Evolutionary conservation across 805 yeast species (phyloP).

Genomic region (Candida railenensis): DNA sequence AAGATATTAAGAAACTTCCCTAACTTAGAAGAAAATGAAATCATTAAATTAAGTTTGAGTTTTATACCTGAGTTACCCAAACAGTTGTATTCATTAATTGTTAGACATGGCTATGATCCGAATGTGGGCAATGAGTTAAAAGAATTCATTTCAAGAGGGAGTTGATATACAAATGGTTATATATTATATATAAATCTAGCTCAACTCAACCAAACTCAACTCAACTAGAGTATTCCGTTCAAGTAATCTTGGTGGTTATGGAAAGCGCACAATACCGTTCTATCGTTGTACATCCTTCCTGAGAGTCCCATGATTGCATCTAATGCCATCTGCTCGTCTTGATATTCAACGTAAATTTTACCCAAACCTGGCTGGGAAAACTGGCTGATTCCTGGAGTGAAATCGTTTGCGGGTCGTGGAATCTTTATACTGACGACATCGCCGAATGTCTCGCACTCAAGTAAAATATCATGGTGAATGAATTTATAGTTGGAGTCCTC

Average conservation of each 20-base stretch:
- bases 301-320: slow-evolving; percentile 59
- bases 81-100: slow-evolving; percentile 58
- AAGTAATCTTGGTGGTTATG: slow-evolving; percentile 61
- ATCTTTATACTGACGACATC: slow-evolving; percentile 53
- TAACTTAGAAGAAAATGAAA: slow-evolving; percentile 63
- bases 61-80: slow-evolving; percentile 75
- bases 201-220: too few species aligned
- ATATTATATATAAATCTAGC: too few species aligned
- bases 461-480: slow-evolving; percentile 49
- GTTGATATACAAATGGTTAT: background rate
- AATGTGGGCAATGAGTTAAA: slow-evolving; percentile 36
- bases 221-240: too few species aligned
- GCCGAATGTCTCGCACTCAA: slow-evolving; percentile 53
- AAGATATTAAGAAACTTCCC: slow-evolving; percentile 72
- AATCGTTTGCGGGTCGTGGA: slow-evolving; percentile 59
- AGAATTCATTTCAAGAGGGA: slow-evolving; percentile 7
- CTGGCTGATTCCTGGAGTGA: slow-evolving; percentile 38
- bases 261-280: slow-evolving; percentile 66
- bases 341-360: slow-evolving; percentile 67
- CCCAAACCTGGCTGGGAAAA: slow-evolving; percentile 61
- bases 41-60: slow-evolving; percentile 76
- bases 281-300: slow-evolving; percentile 66
- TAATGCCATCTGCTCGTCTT: slow-evolving; percentile 47
- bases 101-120: slow-evolving; percentile 61
- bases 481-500: slow-evolving; percentile 49